Conservation (phyloP, 2,329 filamentous ascomycete species). For the Venturia aucupariae region DNA sequence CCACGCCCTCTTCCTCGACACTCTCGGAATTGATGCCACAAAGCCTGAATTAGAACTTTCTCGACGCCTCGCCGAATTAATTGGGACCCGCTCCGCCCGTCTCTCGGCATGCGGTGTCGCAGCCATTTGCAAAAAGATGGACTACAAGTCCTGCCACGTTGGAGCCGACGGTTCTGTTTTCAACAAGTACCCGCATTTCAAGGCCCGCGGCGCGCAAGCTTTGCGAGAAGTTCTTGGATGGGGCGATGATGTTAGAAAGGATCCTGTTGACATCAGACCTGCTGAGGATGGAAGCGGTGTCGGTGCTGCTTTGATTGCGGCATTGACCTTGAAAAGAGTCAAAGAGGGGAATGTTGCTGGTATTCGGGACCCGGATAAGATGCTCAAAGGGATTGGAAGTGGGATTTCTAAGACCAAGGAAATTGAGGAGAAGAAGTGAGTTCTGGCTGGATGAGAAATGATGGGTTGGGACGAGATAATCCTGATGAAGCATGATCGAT, state of each 20-base stretch:
- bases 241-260: slow-evolving; percentile 64
- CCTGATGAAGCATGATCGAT: neutral
- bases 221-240: slow-evolving; percentile 94
- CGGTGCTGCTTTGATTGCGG: slow-evolving; percentile 89
- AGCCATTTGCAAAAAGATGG: slow-evolving; percentile 95
- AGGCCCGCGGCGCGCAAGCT: slow-evolving; percentile 78
- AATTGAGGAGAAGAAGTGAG: neutral
- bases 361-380: slow-evolving; percentile 42
- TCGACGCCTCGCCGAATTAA: slow-evolving; percentile 82
- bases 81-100: slow-evolving; percentile 87
- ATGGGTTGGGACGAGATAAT: neutral
- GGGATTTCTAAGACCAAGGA: neutral
- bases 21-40: slow-evolving; percentile 61
- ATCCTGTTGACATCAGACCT: slow-evolving; percentile 77
- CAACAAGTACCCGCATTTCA: slow-evolving; percentile 99
- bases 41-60: slow-evolving; percentile 79
- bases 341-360: slow-evolving; percentile 50
- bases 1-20: slow-evolving; percentile 66
- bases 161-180: slow-evolving; percentile 96
- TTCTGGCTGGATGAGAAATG: neutral
- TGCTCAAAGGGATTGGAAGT: slow-evolving; percentile 23
- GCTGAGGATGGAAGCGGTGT: slow-evolving; percentile 96
- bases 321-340: slow-evolving; percentile 54
- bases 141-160: slow-evolving; percentile 78
- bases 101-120: slow-evolving; percentile 91